Percentiles rank a stretch among this genome's conserved stretches.
phyloP scores from a whole-genome alignment of 2,329 filamentous ascomycete genomes.

The Microcyclosporella mali region DNA sequence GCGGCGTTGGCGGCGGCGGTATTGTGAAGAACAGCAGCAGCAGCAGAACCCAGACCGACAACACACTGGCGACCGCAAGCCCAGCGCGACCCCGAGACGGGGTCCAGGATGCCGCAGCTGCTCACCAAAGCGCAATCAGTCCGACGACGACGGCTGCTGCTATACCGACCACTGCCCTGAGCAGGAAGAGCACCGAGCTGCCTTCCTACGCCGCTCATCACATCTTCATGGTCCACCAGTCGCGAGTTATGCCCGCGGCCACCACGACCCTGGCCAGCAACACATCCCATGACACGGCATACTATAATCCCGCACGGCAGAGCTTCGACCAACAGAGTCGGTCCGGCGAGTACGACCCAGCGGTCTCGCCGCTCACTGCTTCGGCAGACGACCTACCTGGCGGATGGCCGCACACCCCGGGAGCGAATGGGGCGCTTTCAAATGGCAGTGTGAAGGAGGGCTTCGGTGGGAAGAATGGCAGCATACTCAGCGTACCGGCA shows the following conservation, averaged over 20 bases:
- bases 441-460: constrained; percentile 37
- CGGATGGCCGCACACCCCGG: constrained; percentile 25
- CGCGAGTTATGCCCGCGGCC: constrained; percentile 47
- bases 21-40: background rate
- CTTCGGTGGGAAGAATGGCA: constrained; percentile 26
- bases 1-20: constrained; percentile 1
- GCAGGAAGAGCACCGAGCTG: constrained; percentile 27
- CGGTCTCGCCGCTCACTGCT: constrained; percentile 7
- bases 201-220: constrained; percentile 23
- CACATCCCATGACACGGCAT: constrained; percentile 17
- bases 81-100: constrained; percentile 22
- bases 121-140: too few relatives aligned
- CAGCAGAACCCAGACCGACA: background rate
- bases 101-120: constrained; percentile 21
- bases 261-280: constrained; percentile 27
- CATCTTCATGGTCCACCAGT: constrained; percentile 39
- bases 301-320: background rate
- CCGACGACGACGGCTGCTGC: constrained; percentile 6
- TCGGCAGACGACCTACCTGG: constrained; percentile 21
- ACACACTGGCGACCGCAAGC: constrained; percentile 24
- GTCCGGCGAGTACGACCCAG: background rate
- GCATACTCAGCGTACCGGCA: constrained; percentile 24
- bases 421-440: constrained; percentile 29
- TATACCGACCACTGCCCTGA: constrained; percentile 9
- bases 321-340: constrained; percentile 4